Percentiles rank a stretch among this genome's conserved stretches.
These are phyloP conservation scores for Cladosporium sp. DNA, from an alignment of 2,329 filamentous ascomycete species.

Conservation along the genomic window DNA sequence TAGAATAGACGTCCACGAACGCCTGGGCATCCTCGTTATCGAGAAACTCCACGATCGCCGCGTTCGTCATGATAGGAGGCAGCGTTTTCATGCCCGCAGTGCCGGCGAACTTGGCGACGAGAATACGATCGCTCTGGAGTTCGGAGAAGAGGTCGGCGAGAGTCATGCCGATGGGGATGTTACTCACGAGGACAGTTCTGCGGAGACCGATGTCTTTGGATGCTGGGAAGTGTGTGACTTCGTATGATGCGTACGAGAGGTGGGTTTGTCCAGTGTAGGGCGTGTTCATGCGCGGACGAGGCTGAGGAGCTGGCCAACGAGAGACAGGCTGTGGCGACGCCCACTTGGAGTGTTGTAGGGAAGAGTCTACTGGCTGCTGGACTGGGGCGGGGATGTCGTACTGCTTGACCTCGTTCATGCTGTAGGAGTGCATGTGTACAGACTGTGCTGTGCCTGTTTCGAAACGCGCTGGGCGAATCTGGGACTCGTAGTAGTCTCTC, in stretches of 20 bases:
- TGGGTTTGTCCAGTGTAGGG: background rate
- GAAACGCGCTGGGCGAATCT: constrained; percentile 23
- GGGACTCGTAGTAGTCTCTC: constrained; percentile 29
- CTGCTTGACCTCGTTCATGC: background rate
- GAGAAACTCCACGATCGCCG: constrained; percentile 29
- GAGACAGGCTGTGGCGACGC: background rate
- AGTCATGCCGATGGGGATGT: constrained; percentile 26
- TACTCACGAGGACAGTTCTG: constrained; percentile 30
- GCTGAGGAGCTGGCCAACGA: background rate
- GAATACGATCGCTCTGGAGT: constrained; percentile 27
- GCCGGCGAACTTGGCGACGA: constrained; percentile 25
- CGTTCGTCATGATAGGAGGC: constrained; percentile 27
- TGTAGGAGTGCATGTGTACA: constrained; percentile 13
- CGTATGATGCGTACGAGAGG: background rate
- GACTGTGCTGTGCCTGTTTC: constrained; percentile 9
- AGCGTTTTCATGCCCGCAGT: constrained; percentile 27
- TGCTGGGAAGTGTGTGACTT: constrained; percentile 1
- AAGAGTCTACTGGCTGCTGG: background rate
- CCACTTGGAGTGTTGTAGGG: background rate
- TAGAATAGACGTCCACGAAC: constrained; percentile 22
- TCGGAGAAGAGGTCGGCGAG: constrained; percentile 30
- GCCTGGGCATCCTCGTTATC: constrained; percentile 22
- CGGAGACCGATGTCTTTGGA: background rate
- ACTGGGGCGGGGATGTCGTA: background rate
- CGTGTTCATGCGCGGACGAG: background rate